These are phyloP conservation scores for Chytriomyces sp. DNA, from an alignment of 192 early-diverging fungal species.

Conservation along the genomic window DNA sequence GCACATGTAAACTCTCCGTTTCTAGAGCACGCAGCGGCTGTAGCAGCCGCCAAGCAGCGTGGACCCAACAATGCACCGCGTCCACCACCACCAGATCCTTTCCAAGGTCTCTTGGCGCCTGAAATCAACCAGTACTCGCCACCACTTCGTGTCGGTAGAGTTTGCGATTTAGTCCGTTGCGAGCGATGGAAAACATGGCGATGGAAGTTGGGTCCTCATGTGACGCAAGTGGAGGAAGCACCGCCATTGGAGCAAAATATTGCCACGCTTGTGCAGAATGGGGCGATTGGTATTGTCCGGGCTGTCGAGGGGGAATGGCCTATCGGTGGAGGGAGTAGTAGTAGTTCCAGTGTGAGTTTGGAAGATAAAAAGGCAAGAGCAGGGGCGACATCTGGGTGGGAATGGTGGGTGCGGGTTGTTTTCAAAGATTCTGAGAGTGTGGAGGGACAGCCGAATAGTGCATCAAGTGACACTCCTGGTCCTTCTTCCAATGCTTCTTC, in stretches of 20 bases:
- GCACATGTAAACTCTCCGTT: constrained; percentile 4
- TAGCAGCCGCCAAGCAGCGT: background rate
- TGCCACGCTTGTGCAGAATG: constrained; percentile 49
- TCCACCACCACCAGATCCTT: constrained; percentile 2
- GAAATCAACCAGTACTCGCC: constrained; percentile 32
- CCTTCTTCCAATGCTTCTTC: background rate
- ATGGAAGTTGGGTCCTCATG: constrained; percentile 29
- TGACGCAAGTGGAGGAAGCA: constrained; percentile 42
- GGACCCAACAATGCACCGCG: background rate
- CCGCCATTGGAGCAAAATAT: constrained; percentile 35
- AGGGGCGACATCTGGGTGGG: constrained; percentile 51
- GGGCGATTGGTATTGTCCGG: constrained; percentile 35
- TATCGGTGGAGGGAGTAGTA: background rate
- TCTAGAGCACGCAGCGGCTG: constrained; percentile 19
- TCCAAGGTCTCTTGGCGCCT: constrained; percentile 30
- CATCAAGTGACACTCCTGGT: background rate
- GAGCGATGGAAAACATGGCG: constrained; percentile 62
- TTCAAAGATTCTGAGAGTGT: constrained; percentile 27
- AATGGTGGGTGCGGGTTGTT: constrained; percentile 58
- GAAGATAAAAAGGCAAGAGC: constrained; percentile 31
- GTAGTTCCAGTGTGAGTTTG: background rate
- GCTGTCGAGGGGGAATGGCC: constrained; percentile 27
- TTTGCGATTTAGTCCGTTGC: constrained; percentile 42
- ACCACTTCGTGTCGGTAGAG: constrained; percentile 39
- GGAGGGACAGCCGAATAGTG: background rate